Percentiles rank a stretch among this genome's conserved stretches.
phyloP scores from a whole-genome alignment of 495 filamentous ascomycete species.

The Tuber melanosporum region DNA sequence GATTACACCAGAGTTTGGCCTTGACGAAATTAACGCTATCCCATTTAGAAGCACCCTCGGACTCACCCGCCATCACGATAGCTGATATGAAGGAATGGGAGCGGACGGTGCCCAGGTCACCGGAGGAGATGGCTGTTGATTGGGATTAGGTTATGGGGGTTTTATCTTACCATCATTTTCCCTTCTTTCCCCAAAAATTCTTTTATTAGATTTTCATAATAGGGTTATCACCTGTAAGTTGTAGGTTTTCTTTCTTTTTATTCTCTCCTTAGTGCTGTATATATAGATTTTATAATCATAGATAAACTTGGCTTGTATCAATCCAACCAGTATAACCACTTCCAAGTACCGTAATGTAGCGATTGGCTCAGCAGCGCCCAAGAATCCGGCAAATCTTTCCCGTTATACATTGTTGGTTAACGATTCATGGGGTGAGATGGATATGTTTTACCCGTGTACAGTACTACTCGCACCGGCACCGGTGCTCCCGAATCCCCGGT shows the following conservation, averaged over 20 bases:
- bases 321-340: conserved; percentile 48
- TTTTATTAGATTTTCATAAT: background rate
- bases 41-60: background rate
- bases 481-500: conserved; percentile 56
- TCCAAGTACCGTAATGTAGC: conserved; percentile 53
- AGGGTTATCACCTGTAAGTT: background rate
- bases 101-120: conserved; percentile 8
- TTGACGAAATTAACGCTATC: background rate
- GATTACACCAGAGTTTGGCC: background rate
- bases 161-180: background rate
- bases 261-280: background rate
- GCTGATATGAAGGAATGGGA: conserved; percentile 18
- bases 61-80: background rate
- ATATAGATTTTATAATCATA: conserved; percentile 13
- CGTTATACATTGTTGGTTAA: conserved; percentile 17
- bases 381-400: conserved; percentile 51
- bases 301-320: conserved; percentile 37
- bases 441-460: conserved; percentile 45
- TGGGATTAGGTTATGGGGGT: background rate
- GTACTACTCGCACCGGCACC: conserved; percentile 55
- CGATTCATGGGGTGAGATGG: background rate
- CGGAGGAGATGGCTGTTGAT: background rate
- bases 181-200: background rate
- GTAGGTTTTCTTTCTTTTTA: background rate
- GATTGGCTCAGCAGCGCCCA: conserved; percentile 48